These are phyloP conservation scores for Cystobasidiopsis lactophilus DNA, from an alignment of 768 basidiomycete species.

Conservation along the genomic window DNA sequence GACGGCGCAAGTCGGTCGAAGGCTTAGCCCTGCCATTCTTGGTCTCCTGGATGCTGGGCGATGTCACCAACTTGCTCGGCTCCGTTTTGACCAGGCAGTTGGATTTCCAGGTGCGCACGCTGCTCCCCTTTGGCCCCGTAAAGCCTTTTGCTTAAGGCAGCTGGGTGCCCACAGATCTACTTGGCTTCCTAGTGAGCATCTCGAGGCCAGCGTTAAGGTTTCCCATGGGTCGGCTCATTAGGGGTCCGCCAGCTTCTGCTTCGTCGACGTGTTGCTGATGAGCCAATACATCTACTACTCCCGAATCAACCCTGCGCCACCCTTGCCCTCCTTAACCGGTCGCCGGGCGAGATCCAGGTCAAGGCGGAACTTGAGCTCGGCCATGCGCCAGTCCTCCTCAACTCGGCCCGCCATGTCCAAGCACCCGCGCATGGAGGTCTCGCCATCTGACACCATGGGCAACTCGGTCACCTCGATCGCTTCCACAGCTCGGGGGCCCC, in stretches of 20 bases:
- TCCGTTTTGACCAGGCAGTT: conserved; percentile 66
- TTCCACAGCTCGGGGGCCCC: too few species aligned
- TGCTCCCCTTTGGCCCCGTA: conserved; percentile 4
- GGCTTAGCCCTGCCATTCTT: conserved; percentile 84
- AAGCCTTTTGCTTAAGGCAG: conserved; percentile 5
- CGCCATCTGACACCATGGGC: too few species aligned
- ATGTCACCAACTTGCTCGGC: conserved; percentile 71
- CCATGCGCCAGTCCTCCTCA: too few species aligned
- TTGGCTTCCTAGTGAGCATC: conserved; percentile 46
- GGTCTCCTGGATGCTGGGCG: conserved; percentile 68
- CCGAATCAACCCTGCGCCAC: not conserved
- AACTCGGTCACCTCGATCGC: too few species aligned
- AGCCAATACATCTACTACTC: conserved; percentile 48
- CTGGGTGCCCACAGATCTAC: conserved; percentile 37
- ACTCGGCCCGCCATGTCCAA: too few species aligned
- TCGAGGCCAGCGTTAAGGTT: not conserved
- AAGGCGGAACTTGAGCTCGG: too few species aligned
- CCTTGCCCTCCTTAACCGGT: conserved; percentile 8
- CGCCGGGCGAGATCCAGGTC: not conserved
- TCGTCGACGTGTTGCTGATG: conserved; percentile 53
- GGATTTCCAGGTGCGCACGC: conserved; percentile 59
- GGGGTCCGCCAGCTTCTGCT: conserved; percentile 34
- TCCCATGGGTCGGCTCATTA: too few species aligned
- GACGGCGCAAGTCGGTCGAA: conserved; percentile 35
- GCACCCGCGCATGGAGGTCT: too few species aligned